Percentiles rank a stretch among this genome's conserved stretches.
These are phyloP conservation scores for Linum usitatissimum DNA, from an alignment of 345 rosid species.

Conservation along the genomic window DNA sequence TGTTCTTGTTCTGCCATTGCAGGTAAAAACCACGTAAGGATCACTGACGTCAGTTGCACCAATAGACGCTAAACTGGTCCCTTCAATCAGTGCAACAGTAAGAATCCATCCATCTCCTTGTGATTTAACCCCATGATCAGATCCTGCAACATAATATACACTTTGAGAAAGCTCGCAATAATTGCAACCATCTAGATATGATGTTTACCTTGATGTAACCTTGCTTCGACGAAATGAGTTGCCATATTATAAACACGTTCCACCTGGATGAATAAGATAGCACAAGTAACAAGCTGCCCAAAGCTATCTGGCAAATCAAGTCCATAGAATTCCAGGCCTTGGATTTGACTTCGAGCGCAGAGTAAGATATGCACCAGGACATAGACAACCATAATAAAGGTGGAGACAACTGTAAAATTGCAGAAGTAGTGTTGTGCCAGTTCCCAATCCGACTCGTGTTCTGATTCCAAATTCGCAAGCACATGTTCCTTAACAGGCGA, in stretches of 20 bases:
- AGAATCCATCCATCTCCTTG: slow-evolving; percentile 90
- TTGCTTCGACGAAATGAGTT: slow-evolving; percentile 57
- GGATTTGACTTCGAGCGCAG: slow-evolving; percentile 37
- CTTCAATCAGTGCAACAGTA: slow-evolving; percentile 74
- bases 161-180: slow-evolving; percentile 6
- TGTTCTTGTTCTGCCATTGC: slow-evolving; percentile 74
- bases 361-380: slow-evolving; percentile 48
- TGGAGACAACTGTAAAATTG: slow-evolving; percentile 51
- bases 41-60: slow-evolving; percentile 49
- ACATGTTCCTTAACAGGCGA: slow-evolving; percentile 36
- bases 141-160: slow-evolving; percentile 32
- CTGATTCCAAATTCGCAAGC: slow-evolving; percentile 52
- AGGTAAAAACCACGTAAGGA: slow-evolving; percentile 73
- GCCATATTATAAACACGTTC: slow-evolving; percentile 56
- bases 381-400: slow-evolving; percentile 41
- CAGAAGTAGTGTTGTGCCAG: slow-evolving; percentile 51
- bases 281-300: slow-evolving; percentile 58
- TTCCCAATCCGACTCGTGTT: slow-evolving; percentile 50
- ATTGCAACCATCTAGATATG: background rate
- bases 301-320: slow-evolving; percentile 86
- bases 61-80: slow-evolving; percentile 46
- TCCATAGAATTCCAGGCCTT: slow-evolving; percentile 63
- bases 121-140: slow-evolving; percentile 54
- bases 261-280: slow-evolving; percentile 46
- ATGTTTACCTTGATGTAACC: slow-evolving; percentile 48